These are phyloP conservation scores for Dioscorea zingiberensis DNA, from an alignment of 106 monocot genomes.

Conservation along the genomic window DNA sequence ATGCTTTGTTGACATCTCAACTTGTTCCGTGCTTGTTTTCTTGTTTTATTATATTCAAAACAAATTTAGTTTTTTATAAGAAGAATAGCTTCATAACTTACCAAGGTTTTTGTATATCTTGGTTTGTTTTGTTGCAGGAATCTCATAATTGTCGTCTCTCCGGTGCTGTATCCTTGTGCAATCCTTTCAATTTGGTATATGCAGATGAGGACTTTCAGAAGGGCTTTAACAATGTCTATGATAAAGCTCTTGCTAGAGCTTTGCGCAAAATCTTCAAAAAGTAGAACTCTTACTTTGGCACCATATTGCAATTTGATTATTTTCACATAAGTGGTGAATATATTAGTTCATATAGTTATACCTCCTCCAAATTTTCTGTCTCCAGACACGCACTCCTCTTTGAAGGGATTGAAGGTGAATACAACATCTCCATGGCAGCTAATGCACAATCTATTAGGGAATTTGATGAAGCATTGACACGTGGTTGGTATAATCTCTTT, in stretches of 20 bases:
- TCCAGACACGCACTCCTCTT: conserved; percentile 81
- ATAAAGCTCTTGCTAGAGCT: conserved; percentile 75
- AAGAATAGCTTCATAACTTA: too few relatives aligned
- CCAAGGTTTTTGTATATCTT: too few relatives aligned
- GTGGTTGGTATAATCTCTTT: conserved; percentile 36
- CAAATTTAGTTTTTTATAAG: too few relatives aligned
- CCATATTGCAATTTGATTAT: not conserved
- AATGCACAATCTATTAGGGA: conserved; percentile 83
- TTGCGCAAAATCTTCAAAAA: conserved; percentile 72
- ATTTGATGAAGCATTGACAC: conserved; percentile 90
- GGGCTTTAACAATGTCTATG: conserved; percentile 89
- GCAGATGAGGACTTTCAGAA: conserved; percentile 92
- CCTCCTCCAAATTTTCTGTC: not conserved
- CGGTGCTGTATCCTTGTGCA: conserved; percentile 88
- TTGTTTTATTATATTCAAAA: too few relatives aligned
- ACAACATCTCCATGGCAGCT: conserved; percentile 70
- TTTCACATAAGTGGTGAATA: too few relatives aligned
- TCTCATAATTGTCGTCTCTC: conserved; percentile 69
- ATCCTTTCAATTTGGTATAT: conserved; percentile 90
- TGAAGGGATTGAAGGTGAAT: conserved; percentile 76
- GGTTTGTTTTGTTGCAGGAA: conserved; percentile 53
- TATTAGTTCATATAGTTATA: not conserved
- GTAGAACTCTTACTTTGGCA: conserved; percentile 23
- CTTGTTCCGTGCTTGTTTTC: too few relatives aligned
- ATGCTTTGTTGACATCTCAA: too few relatives aligned